Evolutionary conservation across 106 monocot species (phyloP), one percentile per base, ranked within the genome.

Genomic region (Dioscorea alata): DNA sequence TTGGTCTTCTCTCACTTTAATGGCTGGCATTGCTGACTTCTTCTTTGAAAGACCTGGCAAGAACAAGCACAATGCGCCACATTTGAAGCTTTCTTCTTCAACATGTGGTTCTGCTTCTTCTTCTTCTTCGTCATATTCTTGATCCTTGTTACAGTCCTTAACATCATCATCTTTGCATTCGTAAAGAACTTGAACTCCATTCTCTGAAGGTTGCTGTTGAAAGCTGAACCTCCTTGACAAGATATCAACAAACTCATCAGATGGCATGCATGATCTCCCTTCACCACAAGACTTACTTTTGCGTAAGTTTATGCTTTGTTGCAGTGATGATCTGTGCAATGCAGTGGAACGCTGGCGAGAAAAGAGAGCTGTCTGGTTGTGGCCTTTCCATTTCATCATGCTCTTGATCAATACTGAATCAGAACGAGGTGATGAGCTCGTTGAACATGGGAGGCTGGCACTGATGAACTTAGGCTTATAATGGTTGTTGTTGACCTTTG

Each of bases 261-360:
- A 64, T 8, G 81, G 81, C 13, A 48, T 19, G 16, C 76, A 84
- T 5, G 87, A 72, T 59, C 87, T 66, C 5, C 82, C 91, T 13
- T 83, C 90, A 9, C 83, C 86, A 50, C 86, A 86, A 4, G 84
- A 84, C 59, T 87, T 91, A 79, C 82, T 87, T 48, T 84, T 64
- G n/a, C 67, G 66, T n/a, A 85, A 59, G 48, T 23, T 33, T 48
- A 21, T 20, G 17, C 42, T 22, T 0, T 64, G 66, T 21, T 61
- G 16, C 21, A 12, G 16, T 9, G 57, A 48, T 0, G 33, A 54
- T 17, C 32, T 59, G 21, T 52, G 52, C 20, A 31, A 31, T 20
- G 48, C 61, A 8, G 42, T 8, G 9, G 78, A 65, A 12, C 59
- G 66, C 65, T 71, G 64, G 42, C 70, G 57, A 32, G 75, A 23